Evolutionary conservation across 495 filamentous ascomycete species (phyloP).

Genomic region (Hypoxylon perforatum): DNA sequence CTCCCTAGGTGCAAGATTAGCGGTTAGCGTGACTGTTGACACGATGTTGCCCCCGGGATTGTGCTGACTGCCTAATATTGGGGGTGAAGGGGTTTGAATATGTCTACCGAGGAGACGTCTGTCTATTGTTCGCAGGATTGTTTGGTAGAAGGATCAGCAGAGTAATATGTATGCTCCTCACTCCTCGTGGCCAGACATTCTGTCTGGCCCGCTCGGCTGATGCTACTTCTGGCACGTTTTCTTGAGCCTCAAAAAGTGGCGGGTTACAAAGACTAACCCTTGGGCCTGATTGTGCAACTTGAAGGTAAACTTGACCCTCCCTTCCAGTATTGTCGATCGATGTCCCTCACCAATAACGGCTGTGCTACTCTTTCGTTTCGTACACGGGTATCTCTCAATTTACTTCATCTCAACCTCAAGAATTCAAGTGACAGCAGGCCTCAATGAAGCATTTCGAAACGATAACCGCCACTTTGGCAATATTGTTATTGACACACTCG

Average conservation of each 20-base stretch:
- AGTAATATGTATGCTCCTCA: constrained; percentile 1
- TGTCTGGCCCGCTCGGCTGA: not conserved
- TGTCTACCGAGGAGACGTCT: constrained; percentile 4
- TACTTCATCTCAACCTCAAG: not conserved
- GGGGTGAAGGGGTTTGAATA: not conserved
- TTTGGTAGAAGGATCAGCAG: not conserved
- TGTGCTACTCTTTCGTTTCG: not conserved
- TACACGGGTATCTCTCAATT: not conserved
- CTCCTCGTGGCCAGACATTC: not conserved
- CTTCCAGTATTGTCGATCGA: constrained; percentile 16
- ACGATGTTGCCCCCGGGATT: not conserved
- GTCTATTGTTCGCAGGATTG: not conserved
- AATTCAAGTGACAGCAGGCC: not conserved
- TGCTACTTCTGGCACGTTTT: not conserved
- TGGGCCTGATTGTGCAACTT: not conserved
- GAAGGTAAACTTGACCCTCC: constrained; percentile 9
- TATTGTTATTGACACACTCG: not conserved
- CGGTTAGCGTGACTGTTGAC: not conserved
- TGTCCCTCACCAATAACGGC: not conserved
- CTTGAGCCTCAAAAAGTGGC: constrained; percentile 11
- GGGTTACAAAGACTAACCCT: constrained; percentile 5
- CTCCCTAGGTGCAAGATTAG: not conserved
- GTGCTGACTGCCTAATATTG: constrained; percentile 8
- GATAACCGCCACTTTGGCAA: constrained; percentile 8
- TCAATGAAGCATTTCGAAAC: constrained; percentile 11